Base-by-base conservation (phyloP, 2,329 filamentous ascomycete genomes). In the Xylariaceae sp. region DNA sequence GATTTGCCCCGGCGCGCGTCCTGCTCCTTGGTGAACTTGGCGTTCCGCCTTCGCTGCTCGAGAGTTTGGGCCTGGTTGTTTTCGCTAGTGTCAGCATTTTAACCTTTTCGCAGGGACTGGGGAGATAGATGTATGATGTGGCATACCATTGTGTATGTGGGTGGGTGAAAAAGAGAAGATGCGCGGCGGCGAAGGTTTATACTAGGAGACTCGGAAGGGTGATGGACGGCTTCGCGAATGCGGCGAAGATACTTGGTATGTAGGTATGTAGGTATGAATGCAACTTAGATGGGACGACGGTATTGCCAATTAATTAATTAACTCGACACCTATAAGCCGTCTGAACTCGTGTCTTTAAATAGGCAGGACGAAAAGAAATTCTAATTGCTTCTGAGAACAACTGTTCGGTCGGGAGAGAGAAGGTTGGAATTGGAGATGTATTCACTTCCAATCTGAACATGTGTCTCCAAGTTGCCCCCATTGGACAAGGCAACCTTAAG, bases 21-120 rank as follows among this genome's bases (percentile, higher is more conserved):
- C 72, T 93, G 87, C 51, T 84, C 81, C 72, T 88, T 88, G 65
- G 82, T 87, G 76, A 91, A 96, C 75, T 89, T 89, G 70, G 84
- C 84, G 79, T 95, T 95, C 61, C 88, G 87, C 70, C 86, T 86
- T 73, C 90, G 88, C 80, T 95, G 91, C 75, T 91, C 84, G 66
- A 88, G 90, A 65, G 90, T 95, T 87, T 93, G 90, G 66, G 87
- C 89, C 89, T 92, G 69, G 59, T 23, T 52, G 9, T 20, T 20
- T 23, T 23, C n/a, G 20, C 48, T 52, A 21, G 56, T 52, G 54
- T 67, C 48, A 59, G 45, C 23, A 40, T 2, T 51, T 29, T 18
- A 7, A 18, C 32, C 32, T 23, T 20, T 37, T 37, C 32, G 32
- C 32, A 37, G 32, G 14, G 3, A 16, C 14, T 12, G 14, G 3